These are phyloP conservation scores for Gleditsia sinensis DNA, from an alignment of 306 rosid species.

Conservation along the genomic window DNA sequence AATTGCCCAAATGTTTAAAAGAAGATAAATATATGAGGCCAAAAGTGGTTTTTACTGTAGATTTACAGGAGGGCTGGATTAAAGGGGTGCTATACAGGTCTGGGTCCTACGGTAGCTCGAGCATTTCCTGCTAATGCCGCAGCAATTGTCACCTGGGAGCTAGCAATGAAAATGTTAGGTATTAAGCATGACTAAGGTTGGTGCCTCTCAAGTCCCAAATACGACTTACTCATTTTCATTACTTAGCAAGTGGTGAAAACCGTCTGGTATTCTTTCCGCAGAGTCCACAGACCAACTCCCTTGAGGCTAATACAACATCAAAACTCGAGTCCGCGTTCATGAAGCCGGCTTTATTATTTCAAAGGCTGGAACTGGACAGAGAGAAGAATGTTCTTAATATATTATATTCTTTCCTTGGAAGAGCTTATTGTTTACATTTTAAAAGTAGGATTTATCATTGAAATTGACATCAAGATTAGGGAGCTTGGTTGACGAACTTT, in stretches of 20 bases:
- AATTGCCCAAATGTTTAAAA: not conserved
- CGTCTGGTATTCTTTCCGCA: not conserved
- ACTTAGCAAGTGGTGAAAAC: constrained; percentile 5
- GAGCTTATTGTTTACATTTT: not conserved
- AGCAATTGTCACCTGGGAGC: constrained; percentile 91
- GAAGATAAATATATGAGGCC: not conserved
- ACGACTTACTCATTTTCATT: not conserved
- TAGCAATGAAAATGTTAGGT: constrained; percentile 77
- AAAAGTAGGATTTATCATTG: not conserved
- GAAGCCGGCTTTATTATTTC: not conserved
- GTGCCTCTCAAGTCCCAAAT: constrained; percentile 16
- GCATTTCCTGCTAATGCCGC: constrained; percentile 97
- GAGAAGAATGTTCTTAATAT: not conserved
- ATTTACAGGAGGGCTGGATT: constrained; percentile 69
- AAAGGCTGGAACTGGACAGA: not conserved
- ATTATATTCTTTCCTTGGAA: not conserved
- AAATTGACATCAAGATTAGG: not conserved
- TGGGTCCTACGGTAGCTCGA: constrained; percentile 80
- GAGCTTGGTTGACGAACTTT: not conserved
- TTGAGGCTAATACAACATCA: not conserved
- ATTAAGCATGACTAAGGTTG: constrained; percentile 51
- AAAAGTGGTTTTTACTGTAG: constrained; percentile 44
- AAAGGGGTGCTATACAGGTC: constrained; percentile 87
- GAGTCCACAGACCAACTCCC: not conserved
- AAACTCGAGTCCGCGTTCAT: not conserved